Conservation (phyloP, 441 rosid genomes). For the Syzygium malaccense region DNA sequence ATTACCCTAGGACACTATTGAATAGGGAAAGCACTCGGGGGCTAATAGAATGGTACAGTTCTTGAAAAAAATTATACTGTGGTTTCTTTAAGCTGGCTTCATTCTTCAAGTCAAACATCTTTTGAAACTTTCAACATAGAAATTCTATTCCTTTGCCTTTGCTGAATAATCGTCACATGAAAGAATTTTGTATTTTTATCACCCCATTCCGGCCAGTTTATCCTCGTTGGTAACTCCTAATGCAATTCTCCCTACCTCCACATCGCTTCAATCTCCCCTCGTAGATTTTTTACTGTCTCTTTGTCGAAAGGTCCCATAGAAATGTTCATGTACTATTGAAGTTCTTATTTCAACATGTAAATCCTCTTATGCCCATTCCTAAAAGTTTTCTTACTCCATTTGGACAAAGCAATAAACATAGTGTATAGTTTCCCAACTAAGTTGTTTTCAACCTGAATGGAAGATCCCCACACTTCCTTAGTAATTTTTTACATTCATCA, state of each 20-base stretch:
- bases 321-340: not conserved
- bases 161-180: not conserved
- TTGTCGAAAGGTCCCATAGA: fast-evolving
- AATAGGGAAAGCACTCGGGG: too few species aligned
- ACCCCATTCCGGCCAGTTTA: not conserved
- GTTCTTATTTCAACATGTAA: not conserved
- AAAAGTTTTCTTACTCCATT: not conserved
- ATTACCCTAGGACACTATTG: too few species aligned
- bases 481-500: not conserved
- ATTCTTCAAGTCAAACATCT: not conserved
- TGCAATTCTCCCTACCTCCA: not conserved
- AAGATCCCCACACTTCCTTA: not conserved
- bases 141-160: too few species aligned
- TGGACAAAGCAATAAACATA: too few species aligned
- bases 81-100: not conserved
- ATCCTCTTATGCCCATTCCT: too few species aligned
- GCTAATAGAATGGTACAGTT: too few species aligned
- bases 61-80: too few species aligned
- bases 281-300: not conserved
- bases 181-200: not conserved
- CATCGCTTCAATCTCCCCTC: not conserved
- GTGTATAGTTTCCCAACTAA: not conserved
- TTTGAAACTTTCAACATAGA: not conserved
- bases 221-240: not conserved
- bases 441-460: too few species aligned